Base-by-base conservation (phyloP, 805 yeast genomes). In the Kazachstania martiniae region DNA sequence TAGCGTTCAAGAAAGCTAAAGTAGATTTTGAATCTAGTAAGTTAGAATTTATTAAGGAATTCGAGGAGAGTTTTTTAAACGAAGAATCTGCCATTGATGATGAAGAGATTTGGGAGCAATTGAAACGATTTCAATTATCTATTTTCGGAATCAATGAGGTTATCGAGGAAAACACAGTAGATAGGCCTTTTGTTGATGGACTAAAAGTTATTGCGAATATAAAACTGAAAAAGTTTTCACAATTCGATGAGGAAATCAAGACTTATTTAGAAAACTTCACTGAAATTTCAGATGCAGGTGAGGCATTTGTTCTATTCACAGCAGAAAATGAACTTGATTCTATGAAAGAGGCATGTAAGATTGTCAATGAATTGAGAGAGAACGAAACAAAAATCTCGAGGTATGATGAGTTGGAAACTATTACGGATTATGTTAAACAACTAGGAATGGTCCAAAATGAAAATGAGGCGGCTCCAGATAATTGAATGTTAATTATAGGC, bases 121-220 rank as follows among this genome's bases (percentile, higher is more conserved):
- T 87, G 36, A 76, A 74, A 36, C 74, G 97, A 51, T 68, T 86
- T 45, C 94, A 83, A 55, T 73, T 66, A 44, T 87, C 94, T 0
- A 55, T 85, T 18, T 87, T 76, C 50, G 95, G 95, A n/a, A 80
- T 86, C 35, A 84, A 82, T 18, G 74, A 72, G 33, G 62, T 71
- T 35, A 65, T 74, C 29, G 77, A 69, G 34, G 73, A 73, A 34
- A 68, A 77, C 43, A 53, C 59, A 12, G 74, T 76, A 10, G 80
- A 79, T 47, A 60, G 65, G 31, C 62, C 66, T 36, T 79, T 80
- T 32, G 61, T 74, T 18, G 62, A 70, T 34, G 95, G 95, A 16
- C 63, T 87, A 27, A 63, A 72, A 43, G 72, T 60, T 42, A 70
- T 84, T 25, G 84, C 94, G 18, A 65, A 72, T 46, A 59, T 85